These are phyloP conservation scores for Alternaria viburni DNA, from an alignment of 2,329 filamentous ascomycete species.

Conservation along the genomic window DNA sequence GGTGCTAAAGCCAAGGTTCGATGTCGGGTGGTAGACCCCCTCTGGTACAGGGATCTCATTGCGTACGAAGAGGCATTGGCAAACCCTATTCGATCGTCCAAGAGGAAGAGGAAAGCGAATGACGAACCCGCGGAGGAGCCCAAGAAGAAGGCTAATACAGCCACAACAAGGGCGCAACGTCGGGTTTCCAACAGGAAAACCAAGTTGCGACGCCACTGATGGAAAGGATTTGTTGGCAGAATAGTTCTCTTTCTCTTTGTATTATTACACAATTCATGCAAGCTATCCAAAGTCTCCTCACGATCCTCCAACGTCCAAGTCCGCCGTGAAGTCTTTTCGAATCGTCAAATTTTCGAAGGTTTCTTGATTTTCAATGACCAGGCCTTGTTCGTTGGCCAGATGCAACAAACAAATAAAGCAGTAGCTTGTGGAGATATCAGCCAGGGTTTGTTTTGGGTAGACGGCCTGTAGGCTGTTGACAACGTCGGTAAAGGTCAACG, in stretches of 20 bases:
- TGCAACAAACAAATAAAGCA: constrained; percentile 95
- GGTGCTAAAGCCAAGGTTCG: too few relatives aligned
- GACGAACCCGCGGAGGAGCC: too few relatives aligned
- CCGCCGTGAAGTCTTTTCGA: constrained; percentile 53
- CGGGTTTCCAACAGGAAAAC: neutral
- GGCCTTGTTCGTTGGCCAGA: constrained; percentile 89
- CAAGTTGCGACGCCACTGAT: neutral
- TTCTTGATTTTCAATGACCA: constrained; percentile 72
- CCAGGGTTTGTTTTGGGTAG: constrained; percentile 84
- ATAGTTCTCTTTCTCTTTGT: neutral
- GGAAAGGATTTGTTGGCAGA: neutral
- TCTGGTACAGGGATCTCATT: too few relatives aligned
- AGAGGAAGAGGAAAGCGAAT: too few relatives aligned
- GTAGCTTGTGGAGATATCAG: constrained; percentile 90
- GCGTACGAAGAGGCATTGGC: too few relatives aligned
- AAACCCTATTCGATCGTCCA: too few relatives aligned
- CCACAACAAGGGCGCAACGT: neutral
- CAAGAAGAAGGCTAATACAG: neutral
- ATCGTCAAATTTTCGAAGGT: constrained; percentile 58
- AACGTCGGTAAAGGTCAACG: constrained; percentile 85
- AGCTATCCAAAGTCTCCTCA: neutral
- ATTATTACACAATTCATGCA: neutral
- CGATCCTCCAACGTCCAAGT: constrained; percentile 40
- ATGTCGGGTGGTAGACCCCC: too few relatives aligned
- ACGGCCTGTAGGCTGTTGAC: constrained; percentile 88